Percentiles rank a stretch among this genome's conserved stretches.
phyloP scores from a whole-genome alignment of 139 green algal species.

The Auxenochlorella pyrenoidosa region DNA sequence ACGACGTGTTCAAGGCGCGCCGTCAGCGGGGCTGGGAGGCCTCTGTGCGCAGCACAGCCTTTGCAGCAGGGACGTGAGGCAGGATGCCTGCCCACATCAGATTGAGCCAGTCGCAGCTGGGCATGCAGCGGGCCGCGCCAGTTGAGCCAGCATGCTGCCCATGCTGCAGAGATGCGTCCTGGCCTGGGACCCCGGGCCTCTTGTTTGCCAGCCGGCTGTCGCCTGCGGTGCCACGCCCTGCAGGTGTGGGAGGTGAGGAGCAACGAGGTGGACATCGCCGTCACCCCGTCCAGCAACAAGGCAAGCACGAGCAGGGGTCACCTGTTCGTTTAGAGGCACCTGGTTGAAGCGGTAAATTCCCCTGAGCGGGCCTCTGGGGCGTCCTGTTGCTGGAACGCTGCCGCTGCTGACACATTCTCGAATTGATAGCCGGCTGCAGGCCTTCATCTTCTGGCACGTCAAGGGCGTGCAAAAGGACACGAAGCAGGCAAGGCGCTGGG shows the following conservation, averaged over 20 bases:
- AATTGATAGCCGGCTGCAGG: background rate
- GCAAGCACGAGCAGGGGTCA: background rate
- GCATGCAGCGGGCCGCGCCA: too few relatives aligned
- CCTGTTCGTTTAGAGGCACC: background rate
- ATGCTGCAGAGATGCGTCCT: background rate
- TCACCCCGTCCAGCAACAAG: slow-evolving; percentile 35
- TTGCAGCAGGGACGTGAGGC: too few relatives aligned
- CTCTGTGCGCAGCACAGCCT: too few relatives aligned
- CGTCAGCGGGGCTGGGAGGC: background rate
- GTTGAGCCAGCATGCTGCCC: too few relatives aligned
- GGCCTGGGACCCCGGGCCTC: background rate
- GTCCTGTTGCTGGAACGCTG: too few relatives aligned
- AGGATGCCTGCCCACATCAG: too few relatives aligned
- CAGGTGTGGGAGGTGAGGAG: slow-evolving; percentile 34
- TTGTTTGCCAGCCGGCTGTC: background rate
- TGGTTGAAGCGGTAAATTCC: background rate
- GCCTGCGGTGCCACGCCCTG: background rate
- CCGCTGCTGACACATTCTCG: too few relatives aligned
- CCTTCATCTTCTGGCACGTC: slow-evolving; percentile 33
- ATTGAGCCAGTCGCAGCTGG: too few relatives aligned
- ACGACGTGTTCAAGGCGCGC: slow-evolving; percentile 28
- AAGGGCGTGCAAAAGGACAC: slow-evolving; percentile 32
- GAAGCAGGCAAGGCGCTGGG: background rate
- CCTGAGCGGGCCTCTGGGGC: background rate
- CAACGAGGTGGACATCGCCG: slow-evolving; percentile 36